Evolutionary conservation across 2,329 filamentous ascomycete genomes (phyloP).

Genomic region (Pseudodiploospora longispora): DNA sequence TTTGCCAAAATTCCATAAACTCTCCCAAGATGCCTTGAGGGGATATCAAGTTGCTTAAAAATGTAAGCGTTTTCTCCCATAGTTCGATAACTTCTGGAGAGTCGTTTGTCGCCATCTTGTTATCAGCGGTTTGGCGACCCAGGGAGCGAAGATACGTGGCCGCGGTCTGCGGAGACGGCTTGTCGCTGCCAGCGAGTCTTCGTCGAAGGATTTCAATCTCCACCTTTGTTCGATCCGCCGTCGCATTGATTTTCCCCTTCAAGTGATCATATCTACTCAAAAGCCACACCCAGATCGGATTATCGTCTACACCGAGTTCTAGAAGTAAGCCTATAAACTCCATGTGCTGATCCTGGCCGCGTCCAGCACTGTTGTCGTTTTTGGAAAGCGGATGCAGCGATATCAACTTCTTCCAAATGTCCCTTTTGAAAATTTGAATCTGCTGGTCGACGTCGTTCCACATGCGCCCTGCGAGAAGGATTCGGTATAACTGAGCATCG

Average conservation of each 20-base stretch:
- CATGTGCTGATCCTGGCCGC: constrained; percentile 76
- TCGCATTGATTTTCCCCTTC: constrained; percentile 72
- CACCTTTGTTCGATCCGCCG: constrained; percentile 77
- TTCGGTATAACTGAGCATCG: constrained; percentile 75
- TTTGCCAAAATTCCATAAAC: constrained; percentile 90
- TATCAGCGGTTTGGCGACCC: constrained; percentile 56
- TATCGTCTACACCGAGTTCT: constrained; percentile 92
- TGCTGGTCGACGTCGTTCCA: constrained; percentile 91
- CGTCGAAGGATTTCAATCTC: constrained; percentile 89
- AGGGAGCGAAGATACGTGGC: constrained; percentile 71
- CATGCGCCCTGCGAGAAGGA: constrained; percentile 84
- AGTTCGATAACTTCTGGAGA: constrained; percentile 74
- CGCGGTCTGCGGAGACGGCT: constrained; percentile 59
- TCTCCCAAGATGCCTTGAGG: constrained; percentile 78
- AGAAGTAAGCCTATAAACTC: constrained; percentile 81
- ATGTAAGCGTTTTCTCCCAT: constrained; percentile 81
- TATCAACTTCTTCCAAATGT: constrained; percentile 76
- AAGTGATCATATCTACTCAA: constrained; percentile 82
- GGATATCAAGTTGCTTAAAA: constrained; percentile 67
- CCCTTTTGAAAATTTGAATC: constrained; percentile 77
- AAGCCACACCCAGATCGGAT: constrained; percentile 95
- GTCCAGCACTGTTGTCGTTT: constrained; percentile 37
- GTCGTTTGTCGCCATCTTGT: constrained; percentile 60
- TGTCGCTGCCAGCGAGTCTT: constrained; percentile 65
- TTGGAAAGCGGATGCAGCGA: constrained; percentile 53